These are phyloP conservation scores for Tolypocladium capitatum DNA, from an alignment of 2,329 filamentous ascomycete species.

Conservation along the genomic window DNA sequence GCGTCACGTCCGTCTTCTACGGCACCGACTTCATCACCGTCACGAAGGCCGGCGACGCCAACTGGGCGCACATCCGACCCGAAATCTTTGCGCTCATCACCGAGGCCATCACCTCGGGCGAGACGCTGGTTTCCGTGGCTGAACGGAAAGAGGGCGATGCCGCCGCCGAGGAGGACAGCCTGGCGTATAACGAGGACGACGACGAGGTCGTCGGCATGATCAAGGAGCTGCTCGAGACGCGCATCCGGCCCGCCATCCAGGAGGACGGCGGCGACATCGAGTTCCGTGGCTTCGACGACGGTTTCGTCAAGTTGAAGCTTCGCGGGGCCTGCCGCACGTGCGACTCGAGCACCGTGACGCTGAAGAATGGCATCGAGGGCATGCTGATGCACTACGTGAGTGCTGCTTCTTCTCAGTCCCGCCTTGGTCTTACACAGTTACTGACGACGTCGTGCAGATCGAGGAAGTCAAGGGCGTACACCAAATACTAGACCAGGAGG, in stretches of 20 bases:
- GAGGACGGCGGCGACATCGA: constrained; percentile 98
- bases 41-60: constrained; percentile 74
- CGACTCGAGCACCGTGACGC: constrained; percentile 88
- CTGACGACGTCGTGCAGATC: constrained; percentile 41
- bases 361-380: constrained; percentile 96
- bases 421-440: background rate
- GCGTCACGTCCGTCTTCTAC: constrained; percentile 90
- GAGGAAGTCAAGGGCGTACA: constrained; percentile 90
- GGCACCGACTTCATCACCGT: constrained; percentile 94
- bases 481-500: constrained; percentile 83
- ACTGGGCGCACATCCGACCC: constrained; percentile 90
- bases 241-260: constrained; percentile 89
- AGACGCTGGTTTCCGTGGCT: constrained; percentile 62
- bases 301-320: constrained; percentile 74
- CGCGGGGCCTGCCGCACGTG: constrained; percentile 90
- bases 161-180: constrained; percentile 44
- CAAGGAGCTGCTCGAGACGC: constrained; percentile 89
- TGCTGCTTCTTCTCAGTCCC: constrained; percentile 11
- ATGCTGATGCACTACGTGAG: constrained; percentile 95
- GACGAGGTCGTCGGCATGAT: constrained; percentile 96
- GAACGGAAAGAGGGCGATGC: constrained; percentile 44
- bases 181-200: constrained; percentile 81
- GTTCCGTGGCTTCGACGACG: constrained; percentile 73
- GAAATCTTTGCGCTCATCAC: constrained; percentile 94
- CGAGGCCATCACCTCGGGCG: constrained; percentile 74